These are phyloP conservation scores for Sungouiella thailandica DNA, from an alignment of 805 yeast genomes.

Conservation along the genomic window DNA sequence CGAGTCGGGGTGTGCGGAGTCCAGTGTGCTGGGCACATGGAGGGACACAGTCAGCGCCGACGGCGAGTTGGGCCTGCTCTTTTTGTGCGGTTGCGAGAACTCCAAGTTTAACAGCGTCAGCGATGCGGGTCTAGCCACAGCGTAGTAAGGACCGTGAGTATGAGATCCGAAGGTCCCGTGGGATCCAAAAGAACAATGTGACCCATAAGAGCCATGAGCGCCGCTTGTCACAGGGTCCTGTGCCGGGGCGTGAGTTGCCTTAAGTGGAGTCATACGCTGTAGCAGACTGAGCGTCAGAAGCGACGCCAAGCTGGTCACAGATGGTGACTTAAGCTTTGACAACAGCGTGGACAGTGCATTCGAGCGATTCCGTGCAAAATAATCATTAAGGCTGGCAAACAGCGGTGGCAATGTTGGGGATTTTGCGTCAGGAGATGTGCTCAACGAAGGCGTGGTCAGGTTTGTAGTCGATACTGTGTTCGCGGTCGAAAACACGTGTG, in stretches of 20 bases:
- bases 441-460: conserved; percentile 23
- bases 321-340: conserved; percentile 19
- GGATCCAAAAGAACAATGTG: no score
- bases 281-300: conserved; percentile 15
- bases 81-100: conserved; percentile 31
- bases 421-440: conserved; percentile 30
- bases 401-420: conserved; percentile 14
- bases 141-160: no score
- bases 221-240: conserved; percentile 8
- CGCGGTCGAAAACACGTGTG: conserved; percentile 21
- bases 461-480: conserved; percentile 20
- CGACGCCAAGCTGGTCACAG: conserved; percentile 10
- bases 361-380: conserved; percentile 22
- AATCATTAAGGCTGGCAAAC: conserved; percentile 29
- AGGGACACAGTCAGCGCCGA: conserved; percentile 12
- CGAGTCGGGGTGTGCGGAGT: not conserved
- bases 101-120: conserved; percentile 34
- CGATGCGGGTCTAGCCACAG: conserved; percentile 17
- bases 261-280: conserved; percentile 43
- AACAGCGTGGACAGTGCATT: conserved; percentile 16
- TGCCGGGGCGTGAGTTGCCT: conserved; percentile 8
- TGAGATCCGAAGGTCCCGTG: no score
- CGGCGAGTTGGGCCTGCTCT: conserved; percentile 48
- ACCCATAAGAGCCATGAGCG: no score
- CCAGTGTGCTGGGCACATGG: conserved; percentile 5